These are phyloP conservation scores for Aphanomyces astaci DNA, from an alignment of 352 stramenopile species.

Conservation along the genomic window DNA sequence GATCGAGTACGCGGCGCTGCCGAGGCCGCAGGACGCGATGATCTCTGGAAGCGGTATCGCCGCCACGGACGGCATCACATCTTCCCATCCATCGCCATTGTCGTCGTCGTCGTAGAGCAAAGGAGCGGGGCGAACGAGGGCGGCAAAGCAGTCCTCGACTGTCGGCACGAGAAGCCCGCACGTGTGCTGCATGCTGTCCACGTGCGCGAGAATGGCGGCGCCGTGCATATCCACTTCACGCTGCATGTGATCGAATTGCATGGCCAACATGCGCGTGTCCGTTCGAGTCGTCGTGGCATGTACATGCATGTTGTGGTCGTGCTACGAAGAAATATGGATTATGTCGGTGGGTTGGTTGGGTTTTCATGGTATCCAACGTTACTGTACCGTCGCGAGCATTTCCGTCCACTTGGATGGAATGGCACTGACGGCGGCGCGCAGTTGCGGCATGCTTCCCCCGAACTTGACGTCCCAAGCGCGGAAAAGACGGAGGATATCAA, in stretches of 20 bases:
- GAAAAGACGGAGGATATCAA: not conserved
- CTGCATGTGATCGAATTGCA: constrained; percentile 7
- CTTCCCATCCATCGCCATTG: constrained; percentile 1
- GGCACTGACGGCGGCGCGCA: not conserved
- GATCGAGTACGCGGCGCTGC: constrained; percentile 5
- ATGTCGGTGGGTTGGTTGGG: too few species aligned
- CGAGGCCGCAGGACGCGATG: constrained; percentile 2
- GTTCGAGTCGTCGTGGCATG: not conserved
- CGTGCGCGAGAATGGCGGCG: not conserved
- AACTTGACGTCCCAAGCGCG: not conserved
- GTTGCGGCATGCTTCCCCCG: not conserved
- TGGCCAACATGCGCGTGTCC: not conserved
- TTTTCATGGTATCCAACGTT: too few species aligned
- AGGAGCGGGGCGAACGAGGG: not conserved
- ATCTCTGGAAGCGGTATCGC: not conserved
- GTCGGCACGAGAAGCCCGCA: not conserved
- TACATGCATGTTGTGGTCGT: not conserved
- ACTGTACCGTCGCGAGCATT: not conserved
- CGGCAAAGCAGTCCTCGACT: constrained; percentile 1
- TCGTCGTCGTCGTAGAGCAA: not conserved
- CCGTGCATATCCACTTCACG: not conserved
- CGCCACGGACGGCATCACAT: not conserved
- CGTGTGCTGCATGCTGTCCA: not conserved
- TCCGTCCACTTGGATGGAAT: constrained; percentile 1
- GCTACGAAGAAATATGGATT: not conserved